phyloP scores from a whole-genome alignment of 2,329 filamentous ascomycete species.

The Alternaria angustiovoidea region DNA sequence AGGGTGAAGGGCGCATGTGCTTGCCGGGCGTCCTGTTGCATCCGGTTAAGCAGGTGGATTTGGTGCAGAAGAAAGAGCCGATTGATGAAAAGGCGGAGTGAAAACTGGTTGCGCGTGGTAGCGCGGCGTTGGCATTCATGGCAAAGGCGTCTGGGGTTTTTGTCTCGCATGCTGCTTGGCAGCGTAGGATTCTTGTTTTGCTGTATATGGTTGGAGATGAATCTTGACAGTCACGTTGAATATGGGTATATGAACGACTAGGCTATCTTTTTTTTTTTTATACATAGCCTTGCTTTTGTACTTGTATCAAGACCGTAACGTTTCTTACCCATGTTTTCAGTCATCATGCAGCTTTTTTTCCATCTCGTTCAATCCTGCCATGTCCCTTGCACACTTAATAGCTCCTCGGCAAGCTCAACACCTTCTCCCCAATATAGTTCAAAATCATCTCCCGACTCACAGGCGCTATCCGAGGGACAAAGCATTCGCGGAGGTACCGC shows the following conservation, averaged over 20 bases:
- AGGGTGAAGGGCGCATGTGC: conserved; percentile 59
- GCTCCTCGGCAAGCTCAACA: conserved; percentile 70
- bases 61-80: conserved; percentile 52
- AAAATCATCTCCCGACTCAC: conserved; percentile 76
- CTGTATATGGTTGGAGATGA: conserved; percentile 5
- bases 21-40: conserved; percentile 58
- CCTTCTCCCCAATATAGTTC: conserved; percentile 76
- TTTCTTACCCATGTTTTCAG: too few species aligned
- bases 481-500: conserved; percentile 65
- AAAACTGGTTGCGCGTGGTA: background rate
- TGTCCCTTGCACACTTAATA: conserved; percentile 56
- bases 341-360: background rate
- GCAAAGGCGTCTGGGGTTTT: conserved; percentile 1
- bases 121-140: background rate
- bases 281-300: background rate
- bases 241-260: background rate
- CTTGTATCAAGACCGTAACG: background rate
- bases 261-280: background rate
- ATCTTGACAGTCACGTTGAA: background rate
- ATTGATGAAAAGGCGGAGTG: background rate
- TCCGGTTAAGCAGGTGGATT: conserved; percentile 60
- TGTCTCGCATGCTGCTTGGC: background rate
- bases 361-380: too few species aligned
- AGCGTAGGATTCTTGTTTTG: conserved; percentile 4
- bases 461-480: conserved; percentile 67